Evolutionary conservation across 768 basidiomycete genomes (phyloP).

Genomic region (Amanita phalloides): DNA sequence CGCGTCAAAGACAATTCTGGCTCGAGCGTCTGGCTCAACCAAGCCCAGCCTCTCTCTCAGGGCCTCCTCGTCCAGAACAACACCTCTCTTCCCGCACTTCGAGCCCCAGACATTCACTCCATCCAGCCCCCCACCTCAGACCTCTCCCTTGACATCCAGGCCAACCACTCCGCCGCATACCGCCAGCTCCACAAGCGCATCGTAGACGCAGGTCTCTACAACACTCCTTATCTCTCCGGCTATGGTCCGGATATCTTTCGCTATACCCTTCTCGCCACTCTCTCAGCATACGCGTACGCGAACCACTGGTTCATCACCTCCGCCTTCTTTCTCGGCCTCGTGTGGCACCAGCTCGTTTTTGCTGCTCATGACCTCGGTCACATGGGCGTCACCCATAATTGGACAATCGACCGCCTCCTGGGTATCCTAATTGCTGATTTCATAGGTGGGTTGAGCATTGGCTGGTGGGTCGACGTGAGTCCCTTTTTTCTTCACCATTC

Average conservation of each 20-base stretch:
- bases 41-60: constrained; percentile 42
- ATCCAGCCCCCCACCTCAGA: constrained; percentile 42
- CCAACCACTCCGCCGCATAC: constrained; percentile 68
- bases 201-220: constrained; percentile 72
- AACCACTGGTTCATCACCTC: constrained; percentile 60
- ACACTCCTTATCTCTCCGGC: constrained; percentile 72
- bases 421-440: constrained; percentile 77
- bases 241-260: constrained; percentile 87
- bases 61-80: constrained; percentile 51
- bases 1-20: constrained; percentile 25
- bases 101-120: constrained; percentile 30
- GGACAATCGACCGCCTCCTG: constrained; percentile 69
- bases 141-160: constrained; percentile 48
- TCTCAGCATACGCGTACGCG: constrained; percentile 52
- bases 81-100: constrained; percentile 8
- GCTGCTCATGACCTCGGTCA: constrained; percentile 92
- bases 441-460: constrained; percentile 86
- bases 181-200: constrained; percentile 68
- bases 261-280: constrained; percentile 51
- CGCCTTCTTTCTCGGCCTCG: constrained; percentile 73
- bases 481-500: background rate
- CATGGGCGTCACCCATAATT: constrained; percentile 85
- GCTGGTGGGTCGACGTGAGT: constrained; percentile 97
- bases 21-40: constrained; percentile 48
- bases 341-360: constrained; percentile 96